These are phyloP conservation scores for Brasilioporus rufonigricans DNA, from an alignment of 768 basidiomycete species.

Conservation along the genomic window DNA sequence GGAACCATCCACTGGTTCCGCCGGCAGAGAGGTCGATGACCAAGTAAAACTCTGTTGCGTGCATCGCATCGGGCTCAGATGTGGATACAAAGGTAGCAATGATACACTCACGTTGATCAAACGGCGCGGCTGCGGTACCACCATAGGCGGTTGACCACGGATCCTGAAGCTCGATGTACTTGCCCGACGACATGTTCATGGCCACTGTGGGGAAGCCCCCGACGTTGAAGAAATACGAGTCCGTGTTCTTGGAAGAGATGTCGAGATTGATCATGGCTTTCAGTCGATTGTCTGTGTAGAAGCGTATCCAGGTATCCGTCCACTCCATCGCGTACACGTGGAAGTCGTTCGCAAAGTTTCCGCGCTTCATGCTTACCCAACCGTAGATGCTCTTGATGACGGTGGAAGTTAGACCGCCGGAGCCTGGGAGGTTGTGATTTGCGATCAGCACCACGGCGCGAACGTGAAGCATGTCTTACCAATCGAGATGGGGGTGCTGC, in stretches of 20 bases:
- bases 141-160: conserved; percentile 47
- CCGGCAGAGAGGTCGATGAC: conserved; percentile 80
- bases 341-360: conserved; percentile 46
- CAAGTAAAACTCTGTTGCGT: conserved; percentile 67
- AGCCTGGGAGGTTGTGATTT: not conserved
- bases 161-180: conserved; percentile 41
- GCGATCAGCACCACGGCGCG: not conserved
- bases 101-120: conserved; percentile 32
- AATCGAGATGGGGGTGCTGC: conserved; percentile 31
- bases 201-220: conserved; percentile 52
- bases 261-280: conserved; percentile 50
- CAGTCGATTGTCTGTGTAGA: conserved; percentile 52
- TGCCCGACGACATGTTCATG: conserved; percentile 38
- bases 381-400: conserved; percentile 39
- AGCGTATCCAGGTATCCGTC: conserved; percentile 53
- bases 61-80: conserved; percentile 8
- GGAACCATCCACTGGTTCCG: conserved; percentile 62
- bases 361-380: conserved; percentile 37
- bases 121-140: conserved; percentile 46
- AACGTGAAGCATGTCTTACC: conserved; percentile 9
- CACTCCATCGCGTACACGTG: conserved; percentile 60
- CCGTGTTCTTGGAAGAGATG: conserved; percentile 40
- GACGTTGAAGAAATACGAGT: conserved; percentile 49
- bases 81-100: not conserved
- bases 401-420: conserved; percentile 9